Conservation (phyloP, 352 stramenopile genomes). For the Pythium sp. region DNA sequence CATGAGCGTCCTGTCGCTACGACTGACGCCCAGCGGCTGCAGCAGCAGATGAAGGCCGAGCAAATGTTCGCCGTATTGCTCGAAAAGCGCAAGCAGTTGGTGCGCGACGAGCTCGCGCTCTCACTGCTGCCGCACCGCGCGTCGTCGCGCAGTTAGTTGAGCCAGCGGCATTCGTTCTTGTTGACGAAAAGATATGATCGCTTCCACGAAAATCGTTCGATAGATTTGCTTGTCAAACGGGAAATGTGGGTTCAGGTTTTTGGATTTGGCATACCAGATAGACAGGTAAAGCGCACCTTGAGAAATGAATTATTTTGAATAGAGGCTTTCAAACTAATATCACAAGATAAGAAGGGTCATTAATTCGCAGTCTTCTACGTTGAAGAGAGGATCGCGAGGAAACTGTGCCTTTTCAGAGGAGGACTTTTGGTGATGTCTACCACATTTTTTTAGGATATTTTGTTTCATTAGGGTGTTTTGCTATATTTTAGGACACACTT, state of each 20-base stretch:
- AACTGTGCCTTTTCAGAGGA: constrained; percentile 6
- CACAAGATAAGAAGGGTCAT: background rate
- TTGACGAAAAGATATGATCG: background rate
- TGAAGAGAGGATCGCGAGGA: background rate
- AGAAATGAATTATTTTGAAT: too few relatives aligned
- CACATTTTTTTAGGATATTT: background rate
- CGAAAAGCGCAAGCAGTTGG: constrained; percentile 25
- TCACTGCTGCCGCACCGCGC: constrained; percentile 16
- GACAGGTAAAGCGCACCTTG: too few relatives aligned
- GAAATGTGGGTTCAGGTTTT: background rate
- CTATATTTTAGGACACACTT: background rate
- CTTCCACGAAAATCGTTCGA: background rate
- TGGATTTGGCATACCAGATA: background rate
- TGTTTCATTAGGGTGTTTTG: background rate
- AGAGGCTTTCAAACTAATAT: too few relatives aligned
- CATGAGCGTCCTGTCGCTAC: background rate
- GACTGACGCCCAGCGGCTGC: constrained; percentile 1
- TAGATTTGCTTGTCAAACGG: constrained; percentile 1
- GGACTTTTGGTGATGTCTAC: background rate
- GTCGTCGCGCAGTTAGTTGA: too few relatives aligned
- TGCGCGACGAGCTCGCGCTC: constrained; percentile 23
- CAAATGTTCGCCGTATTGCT: constrained; percentile 22
- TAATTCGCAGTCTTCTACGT: background rate
- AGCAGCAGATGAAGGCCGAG: constrained; percentile 17
- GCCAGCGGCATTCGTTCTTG: background rate